Conservation (phyloP, 139 green algal species). For the Picochlorum sp. region DNA sequence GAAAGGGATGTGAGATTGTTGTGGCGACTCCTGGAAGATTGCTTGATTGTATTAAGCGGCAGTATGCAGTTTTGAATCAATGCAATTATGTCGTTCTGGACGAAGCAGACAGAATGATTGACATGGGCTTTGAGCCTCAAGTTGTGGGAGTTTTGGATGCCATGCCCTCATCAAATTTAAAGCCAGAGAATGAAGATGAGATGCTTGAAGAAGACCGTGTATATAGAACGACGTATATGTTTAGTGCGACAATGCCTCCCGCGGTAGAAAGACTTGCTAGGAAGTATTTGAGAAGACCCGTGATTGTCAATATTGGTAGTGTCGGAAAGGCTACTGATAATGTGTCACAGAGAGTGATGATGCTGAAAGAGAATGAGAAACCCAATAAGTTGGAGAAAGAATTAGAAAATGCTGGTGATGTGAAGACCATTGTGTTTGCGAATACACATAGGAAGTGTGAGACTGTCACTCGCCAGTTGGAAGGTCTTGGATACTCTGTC, state of each 20-base stretch:
- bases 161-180: slow-evolving; percentile 86
- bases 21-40: slow-evolving; percentile 94
- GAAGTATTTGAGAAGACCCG: slow-evolving; percentile 72
- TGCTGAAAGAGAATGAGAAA: slow-evolving; percentile 80
- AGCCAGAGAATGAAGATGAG: slow-evolving; percentile 76
- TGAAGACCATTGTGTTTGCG: slow-evolving; percentile 91
- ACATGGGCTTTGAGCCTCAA: slow-evolving; percentile 98
- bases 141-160: slow-evolving; percentile 82
- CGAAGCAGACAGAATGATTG: slow-evolving; percentile 98
- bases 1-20: slow-evolving; percentile 91
- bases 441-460: slow-evolving; percentile 91
- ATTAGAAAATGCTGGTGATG: slow-evolving; percentile 40
- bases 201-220: slow-evolving; percentile 44
- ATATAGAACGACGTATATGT: slow-evolving; percentile 99
- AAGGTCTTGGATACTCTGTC: slow-evolving; percentile 54
- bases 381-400: slow-evolving; percentile 44
- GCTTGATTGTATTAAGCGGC: slow-evolving; percentile 87
- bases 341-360: slow-evolving; percentile 79
- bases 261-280: slow-evolving; percentile 82
- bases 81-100: slow-evolving; percentile 99
- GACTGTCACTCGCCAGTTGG: slow-evolving; percentile 62
- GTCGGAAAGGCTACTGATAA: slow-evolving; percentile 79
- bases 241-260: slow-evolving; percentile 93
- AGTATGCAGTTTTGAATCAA: slow-evolving; percentile 96
- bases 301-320: slow-evolving; percentile 85